Base-by-base conservation (phyloP, 768 basidiomycete genomes). In the Suillus clintonianus region DNA sequence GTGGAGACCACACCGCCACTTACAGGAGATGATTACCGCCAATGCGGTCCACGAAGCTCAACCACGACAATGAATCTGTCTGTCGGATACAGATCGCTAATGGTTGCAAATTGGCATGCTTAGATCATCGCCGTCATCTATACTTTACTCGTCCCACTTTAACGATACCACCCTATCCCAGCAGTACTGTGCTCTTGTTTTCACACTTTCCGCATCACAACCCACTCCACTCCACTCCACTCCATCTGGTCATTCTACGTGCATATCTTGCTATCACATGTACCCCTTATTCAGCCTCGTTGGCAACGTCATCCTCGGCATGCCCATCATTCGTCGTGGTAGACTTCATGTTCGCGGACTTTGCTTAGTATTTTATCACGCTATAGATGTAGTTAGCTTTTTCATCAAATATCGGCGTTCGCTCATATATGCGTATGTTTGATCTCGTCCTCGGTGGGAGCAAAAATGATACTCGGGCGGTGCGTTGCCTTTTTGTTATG, bases 251-350 rank as follows among this genome's bases (percentile, higher is more conserved):
- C 62, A 60, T 65, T 61, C 47, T 67, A 53, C 64, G 37, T 70
- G 72, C 74, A 76, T 76, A 77, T 68, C 65, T 67, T 71, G 64
- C 69, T 72, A 61, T 56, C 63, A 47, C 53, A 74, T 77, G 76
- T 76, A 76, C 50, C 71, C 62, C 64, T 60, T 72, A 69, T 67
- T 64, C 64, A 67, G 50, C 32, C 59, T 65, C 54, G 45, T 61
- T 61, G 50, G 30, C 60, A 61, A 11, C 36, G 30, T 61, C 39
- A 59, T 61, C 54, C 17, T 56, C 30, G 42, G 48, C 47, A 37
- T 61, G n/a, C 53, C 36, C 59, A 62, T 56, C 37, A 42, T 57
- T 56, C 39, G 39, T 56, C 34, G 59, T 34, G 57, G 41, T 63
- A 48, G 45, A 60, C 30, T 48, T 50, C 47, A 48, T 36, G 41